Evolutionary conservation across 306 rosid species (phyloP), one percentile per base, ranked within the genome.

Genomic region (Vachellia pachyceras): DNA sequence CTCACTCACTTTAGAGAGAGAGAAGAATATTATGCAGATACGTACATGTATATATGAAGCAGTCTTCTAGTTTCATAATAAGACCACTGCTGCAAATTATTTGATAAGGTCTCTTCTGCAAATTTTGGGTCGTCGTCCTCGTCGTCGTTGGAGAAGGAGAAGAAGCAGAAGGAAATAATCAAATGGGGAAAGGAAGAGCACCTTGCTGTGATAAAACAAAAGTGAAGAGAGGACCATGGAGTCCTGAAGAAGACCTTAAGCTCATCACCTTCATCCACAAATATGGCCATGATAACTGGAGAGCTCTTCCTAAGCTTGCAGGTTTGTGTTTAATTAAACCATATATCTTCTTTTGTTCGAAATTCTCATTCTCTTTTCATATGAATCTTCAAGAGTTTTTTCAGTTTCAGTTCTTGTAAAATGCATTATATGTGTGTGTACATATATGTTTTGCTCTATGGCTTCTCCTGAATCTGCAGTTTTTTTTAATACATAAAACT

Each of bases 161-260:
- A 29, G 33, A 29, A 29, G 33, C 1, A 29, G 33, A 29, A 29
- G 33, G 33, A 29, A 29, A 29, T 29, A 29, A 29, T 29, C 33
- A 29, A 29, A 29, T 93, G 99, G 98, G 99, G 11, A 96, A 86
- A 82, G 99, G 99, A 88, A 93, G 97, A 79, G 90, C 97, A 72
- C 99, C 98, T 20, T 96, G 99, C 14, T 96, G 99, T 85, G 98
- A 96, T 75, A 96, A 92, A 88, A 81, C 68, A 33, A 79, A 90
- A 92, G 99, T 96, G 83, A 96, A 93, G 91, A 90, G 94, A 84
- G 99, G 99, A 10, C 99, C 99, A 13, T 96, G 99, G 99, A 96
- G 94, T 73, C 94, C 98, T 61, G 82, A 83, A 61, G 99, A 96
- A 83, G 99, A 96, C 67, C 83, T 88, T 73, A 93, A 89, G 68